phyloP scores from a whole-genome alignment of 352 stramenopile species.

The Phytopythium ostracodes region DNA sequence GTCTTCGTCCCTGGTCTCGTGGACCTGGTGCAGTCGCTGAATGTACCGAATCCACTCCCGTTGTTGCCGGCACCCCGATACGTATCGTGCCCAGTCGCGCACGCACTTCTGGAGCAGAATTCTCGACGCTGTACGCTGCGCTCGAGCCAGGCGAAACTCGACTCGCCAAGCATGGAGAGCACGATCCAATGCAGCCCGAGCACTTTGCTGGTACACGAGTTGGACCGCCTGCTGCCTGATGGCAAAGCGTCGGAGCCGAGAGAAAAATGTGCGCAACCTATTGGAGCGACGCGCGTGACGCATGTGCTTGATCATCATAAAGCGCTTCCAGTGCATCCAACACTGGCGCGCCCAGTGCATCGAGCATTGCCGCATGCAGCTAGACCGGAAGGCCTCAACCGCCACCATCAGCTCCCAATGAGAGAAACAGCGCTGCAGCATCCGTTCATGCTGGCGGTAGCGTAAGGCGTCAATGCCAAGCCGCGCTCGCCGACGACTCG shows the following conservation, averaged over 20 bases:
- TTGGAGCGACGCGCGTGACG: neutral
- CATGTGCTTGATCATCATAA: neutral
- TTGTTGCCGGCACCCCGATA: neutral
- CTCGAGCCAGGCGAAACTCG: constrained; percentile 2
- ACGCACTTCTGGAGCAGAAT: neutral
- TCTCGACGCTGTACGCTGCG: neutral
- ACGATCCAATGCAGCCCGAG: neutral
- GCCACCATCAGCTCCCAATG: constrained; percentile 1
- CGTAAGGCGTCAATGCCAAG: neutral
- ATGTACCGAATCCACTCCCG: constrained; percentile 7
- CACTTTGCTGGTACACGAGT: neutral
- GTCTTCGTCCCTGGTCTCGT: neutral
- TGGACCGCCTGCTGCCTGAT: no score
- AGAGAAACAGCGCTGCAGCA: neutral
- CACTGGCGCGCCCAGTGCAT: neutral
- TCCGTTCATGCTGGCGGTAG: no score
- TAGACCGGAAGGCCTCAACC: neutral
- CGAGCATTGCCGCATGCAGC: neutral
- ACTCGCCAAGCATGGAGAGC: constrained; percentile 1
- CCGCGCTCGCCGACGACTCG: neutral
- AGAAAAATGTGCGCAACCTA: neutral
- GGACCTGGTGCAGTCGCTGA: constrained; percentile 3
- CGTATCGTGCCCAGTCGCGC: neutral
- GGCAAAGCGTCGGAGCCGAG: neutral
- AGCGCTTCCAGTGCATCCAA: neutral